Evolutionary conservation across 2,329 filamentous ascomycete genomes (phyloP), one percentile per base, ranked within the genome.

Genomic region (Talaromyces sp.): DNA sequence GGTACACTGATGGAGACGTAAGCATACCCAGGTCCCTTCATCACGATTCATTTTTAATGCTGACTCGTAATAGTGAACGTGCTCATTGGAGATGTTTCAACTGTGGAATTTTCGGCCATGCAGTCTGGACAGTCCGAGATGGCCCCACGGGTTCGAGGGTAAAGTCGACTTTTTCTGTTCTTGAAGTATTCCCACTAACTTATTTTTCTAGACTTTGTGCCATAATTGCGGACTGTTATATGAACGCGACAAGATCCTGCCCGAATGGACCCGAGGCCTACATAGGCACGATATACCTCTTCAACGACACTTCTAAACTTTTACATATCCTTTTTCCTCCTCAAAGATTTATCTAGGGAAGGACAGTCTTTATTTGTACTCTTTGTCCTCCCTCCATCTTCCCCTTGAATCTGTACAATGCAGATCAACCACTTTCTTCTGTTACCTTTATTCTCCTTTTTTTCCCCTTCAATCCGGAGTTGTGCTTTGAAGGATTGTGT

Each of bases 61-160:
- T 51, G 3, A 41, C 32, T 58, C 26, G 26, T 46, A 31, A 17
- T 62, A 83, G 83, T 69, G 94, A 97, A 79, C 84, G 92, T 66
- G 81, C 85, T 64, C 87, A 83, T 50, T 99, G 94, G 94, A 85
- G 91, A 63, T 99, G 94, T 76, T 81, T 81, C 51, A 93, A 97
- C 75, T 99, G 94, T 74, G 83, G 83, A 62, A 86, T 97, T 35
- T 93, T 90, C 86, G 94, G 93, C 17, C 88, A 88, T 54, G 89
- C 91, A 29, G 91, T 97, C 9, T 99, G 94, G 94, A 92, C 91
- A 54, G 93, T 97, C 3, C 83, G 94, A 68, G 92, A 97, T 76
- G 94, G 94, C 26, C 94, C 94, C 14, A 81, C 85, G 58, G 93
- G 92, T 58, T 84, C 90, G 64, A 88, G 90, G 76, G 91, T 94